Base-by-base conservation (phyloP, 1,284 basidiomycete genomes). In the Hypsizygus ulmarius region DNA sequence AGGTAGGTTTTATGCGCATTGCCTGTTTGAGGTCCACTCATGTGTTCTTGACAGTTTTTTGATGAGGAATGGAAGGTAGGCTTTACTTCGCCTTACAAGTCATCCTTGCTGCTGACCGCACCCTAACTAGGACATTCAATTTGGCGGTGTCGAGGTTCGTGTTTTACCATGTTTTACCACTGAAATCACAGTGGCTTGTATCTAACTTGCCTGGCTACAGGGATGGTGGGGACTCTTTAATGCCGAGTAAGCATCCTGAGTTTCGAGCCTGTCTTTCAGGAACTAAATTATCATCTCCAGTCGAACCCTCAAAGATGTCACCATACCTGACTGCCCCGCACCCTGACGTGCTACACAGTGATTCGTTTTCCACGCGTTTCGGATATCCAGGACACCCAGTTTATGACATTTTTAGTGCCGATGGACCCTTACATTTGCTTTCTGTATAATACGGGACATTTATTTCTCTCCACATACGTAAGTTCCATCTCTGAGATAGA, bases 31-130 rank as follows among this genome's bases (percentile, higher is more conserved):
- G 19, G 5, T 18, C 10, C 8, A 16, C 11, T 28, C 14, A 41
- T 19, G 1, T 34, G 40, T 62, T 69, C 69, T 35, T 16, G 2
- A 39, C 69, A 90, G 79, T 87, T 78, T 60, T 84, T 84, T 55
- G 93, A 96, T 62, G 90, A 95, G 68, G 68, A 76, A 19, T 95
- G 92, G 93, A 93, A 95, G 61, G 69, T 69, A 36, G 9, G 29
- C 1, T 25, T 29, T n/a, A 35, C 3, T 32, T 43, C 39, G 16
- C 12, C 3, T 34, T 43, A 27, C 3, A n/a, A 28, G 29, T 10
- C 9, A 7, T 27, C 15, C 16, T 18, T 14, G 4, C 12, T 11
- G 12, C 21, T 45, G 34, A 48, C n/a, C 28, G 15, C n/a, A 3
- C 34, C 27, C 15, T 35, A 28, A 18, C 7, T 37, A 70, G 66